Conservation (phyloP, 2,329 filamentous ascomycete species). For the Fusarium humuli region DNA sequence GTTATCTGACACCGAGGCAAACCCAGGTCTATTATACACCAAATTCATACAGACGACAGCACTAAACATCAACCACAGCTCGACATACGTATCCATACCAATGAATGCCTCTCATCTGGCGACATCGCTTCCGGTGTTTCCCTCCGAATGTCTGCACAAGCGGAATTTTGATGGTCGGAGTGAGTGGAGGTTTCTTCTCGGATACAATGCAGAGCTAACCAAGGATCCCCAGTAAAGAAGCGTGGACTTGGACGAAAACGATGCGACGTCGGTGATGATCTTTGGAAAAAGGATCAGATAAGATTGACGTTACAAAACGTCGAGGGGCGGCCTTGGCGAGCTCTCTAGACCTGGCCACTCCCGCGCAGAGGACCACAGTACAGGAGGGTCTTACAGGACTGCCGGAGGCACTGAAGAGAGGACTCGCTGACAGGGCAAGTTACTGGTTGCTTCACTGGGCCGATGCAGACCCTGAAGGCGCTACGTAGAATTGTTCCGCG, state of each 20-base stretch:
- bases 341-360: constrained; percentile 15
- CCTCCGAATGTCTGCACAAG: constrained; percentile 26
- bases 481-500: constrained; percentile 27
- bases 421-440: background rate
- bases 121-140: background rate
- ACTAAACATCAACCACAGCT: background rate
- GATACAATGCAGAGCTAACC: constrained; percentile 15
- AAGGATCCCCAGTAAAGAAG: constrained; percentile 25
- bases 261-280: constrained; percentile 56
- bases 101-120: background rate
- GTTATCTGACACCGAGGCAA: background rate
- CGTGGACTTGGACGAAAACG: constrained; percentile 18
- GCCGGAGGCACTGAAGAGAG: constrained; percentile 5
- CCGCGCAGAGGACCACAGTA: constrained; percentile 8
- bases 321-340: constrained; percentile 14
- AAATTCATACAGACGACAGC: background rate
- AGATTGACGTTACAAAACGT: constrained; percentile 31
- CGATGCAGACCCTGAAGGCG: constrained; percentile 28
- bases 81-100: background rate
- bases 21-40: background rate
- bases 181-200: constrained; percentile 31
- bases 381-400: constrained; percentile 27
- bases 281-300: constrained; percentile 46
- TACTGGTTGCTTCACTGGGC: constrained; percentile 4
- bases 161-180: constrained; percentile 25